Conservation (phyloP, 225 moss, liverwort and hornwort species). For the Takakia lepidozioides region DNA sequence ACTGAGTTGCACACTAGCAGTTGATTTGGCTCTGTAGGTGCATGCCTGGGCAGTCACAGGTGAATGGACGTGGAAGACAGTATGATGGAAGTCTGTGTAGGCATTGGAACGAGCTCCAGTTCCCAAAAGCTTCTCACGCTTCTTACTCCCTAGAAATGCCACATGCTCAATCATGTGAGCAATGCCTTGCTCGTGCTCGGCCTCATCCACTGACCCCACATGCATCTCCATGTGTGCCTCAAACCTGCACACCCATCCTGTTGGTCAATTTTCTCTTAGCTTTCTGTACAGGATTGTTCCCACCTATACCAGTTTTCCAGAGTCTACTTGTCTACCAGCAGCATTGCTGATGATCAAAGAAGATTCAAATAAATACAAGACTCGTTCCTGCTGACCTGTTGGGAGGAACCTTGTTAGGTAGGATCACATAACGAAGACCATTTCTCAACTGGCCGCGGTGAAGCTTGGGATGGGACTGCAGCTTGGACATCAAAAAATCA, state of each 20-base stretch:
- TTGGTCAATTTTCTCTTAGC: too few relatives aligned
- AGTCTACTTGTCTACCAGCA: too few relatives aligned
- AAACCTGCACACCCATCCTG: too few relatives aligned
- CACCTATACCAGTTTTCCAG: too few relatives aligned
- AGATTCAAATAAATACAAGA: neutral
- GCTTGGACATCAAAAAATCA: constrained; percentile 70
- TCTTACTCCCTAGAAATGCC: constrained; percentile 97
- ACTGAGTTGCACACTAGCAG: too few relatives aligned
- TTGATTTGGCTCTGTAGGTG: too few relatives aligned
- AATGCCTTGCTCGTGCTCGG: constrained; percentile 94
- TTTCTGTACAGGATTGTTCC: too few relatives aligned
- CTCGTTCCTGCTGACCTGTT: constrained; percentile 52
- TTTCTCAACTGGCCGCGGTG: constrained; percentile 78
- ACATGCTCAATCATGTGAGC: constrained; percentile 99
- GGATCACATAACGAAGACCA: constrained; percentile 86
- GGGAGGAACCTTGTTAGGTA: constrained; percentile 92
- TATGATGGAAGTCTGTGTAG: constrained; percentile 98
- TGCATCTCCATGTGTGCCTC: constrained; percentile 99
- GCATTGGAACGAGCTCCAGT: constrained; percentile 99
- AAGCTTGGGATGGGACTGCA: constrained; percentile 92
- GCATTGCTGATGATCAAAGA: too few relatives aligned
- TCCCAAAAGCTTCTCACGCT: constrained; percentile 92
- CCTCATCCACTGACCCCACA: constrained; percentile 96
- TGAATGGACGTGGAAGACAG: constrained; percentile 99
- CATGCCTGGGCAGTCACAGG: constrained; percentile 91